A percentile compares a stretch with the other conserved stretches of the same genome.
Evolutionary conservation across 2,329 filamentous ascomycete species (phyloP).

Genomic region (Diatrype stigma): DNA sequence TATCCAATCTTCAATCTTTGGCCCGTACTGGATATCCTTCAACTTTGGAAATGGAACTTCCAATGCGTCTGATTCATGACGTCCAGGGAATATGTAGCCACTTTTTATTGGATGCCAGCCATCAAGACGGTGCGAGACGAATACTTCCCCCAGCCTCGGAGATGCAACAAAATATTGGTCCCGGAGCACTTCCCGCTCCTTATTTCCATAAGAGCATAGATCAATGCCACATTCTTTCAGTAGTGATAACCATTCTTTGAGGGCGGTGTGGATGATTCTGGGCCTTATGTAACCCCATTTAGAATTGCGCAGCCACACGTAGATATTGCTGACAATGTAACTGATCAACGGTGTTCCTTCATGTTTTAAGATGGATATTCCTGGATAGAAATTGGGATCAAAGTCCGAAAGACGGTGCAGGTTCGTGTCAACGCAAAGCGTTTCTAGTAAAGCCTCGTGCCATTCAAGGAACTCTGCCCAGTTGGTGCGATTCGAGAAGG

Average conservation of each 20-base stretch:
- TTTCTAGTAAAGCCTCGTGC: neutral
- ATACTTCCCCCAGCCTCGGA: no score
- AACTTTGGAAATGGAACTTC: no score
- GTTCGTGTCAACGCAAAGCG: neutral
- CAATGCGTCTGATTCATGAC: no score
- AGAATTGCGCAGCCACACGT: no score
- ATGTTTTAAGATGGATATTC: neutral
- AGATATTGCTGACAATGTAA: neutral
- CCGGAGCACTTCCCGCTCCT: neutral
- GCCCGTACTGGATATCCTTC: neutral
- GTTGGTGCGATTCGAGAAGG: no score
- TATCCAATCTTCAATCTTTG: neutral
- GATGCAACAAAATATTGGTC: neutral
- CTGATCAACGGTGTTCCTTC: neutral
- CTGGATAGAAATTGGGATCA: neutral
- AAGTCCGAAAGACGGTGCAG: neutral
- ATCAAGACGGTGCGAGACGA: no score
- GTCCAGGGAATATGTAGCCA: no score
- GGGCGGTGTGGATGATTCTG: neutral
- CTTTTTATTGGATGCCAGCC: rapidly evolving
- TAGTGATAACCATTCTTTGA: neutral
- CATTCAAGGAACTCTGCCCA: neutral
- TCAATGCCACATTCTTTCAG: neutral
- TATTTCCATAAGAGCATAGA: neutral
- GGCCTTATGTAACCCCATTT: neutral